These are phyloP conservation scores for Ballota nigra DNA, from an alignment of 257 asterid species.

Conservation along the genomic window DNA sequence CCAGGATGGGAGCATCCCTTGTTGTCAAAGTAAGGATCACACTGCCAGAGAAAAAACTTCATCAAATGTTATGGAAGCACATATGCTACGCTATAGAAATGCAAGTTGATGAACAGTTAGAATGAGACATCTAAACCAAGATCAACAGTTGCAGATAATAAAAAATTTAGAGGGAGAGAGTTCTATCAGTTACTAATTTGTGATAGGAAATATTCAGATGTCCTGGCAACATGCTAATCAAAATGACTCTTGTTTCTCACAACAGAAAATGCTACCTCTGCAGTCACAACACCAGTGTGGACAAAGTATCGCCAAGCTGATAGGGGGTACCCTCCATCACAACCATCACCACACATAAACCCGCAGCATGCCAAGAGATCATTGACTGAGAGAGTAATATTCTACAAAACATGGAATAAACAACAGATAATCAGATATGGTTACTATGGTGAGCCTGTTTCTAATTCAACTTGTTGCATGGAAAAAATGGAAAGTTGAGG, in stretches of 20 bases:
- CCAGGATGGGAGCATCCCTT: constrained; percentile 97
- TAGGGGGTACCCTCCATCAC: constrained; percentile 93
- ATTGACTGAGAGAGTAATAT: constrained; percentile 81
- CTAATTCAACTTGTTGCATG: constrained; percentile 11
- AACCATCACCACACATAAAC: constrained; percentile 87
- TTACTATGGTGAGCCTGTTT: background rate
- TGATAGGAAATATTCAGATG: background rate
- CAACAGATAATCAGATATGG: background rate
- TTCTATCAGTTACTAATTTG: background rate
- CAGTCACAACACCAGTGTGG: constrained; percentile 81
- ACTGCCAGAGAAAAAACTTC: constrained; percentile 46
- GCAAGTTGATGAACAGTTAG: constrained; percentile 10
- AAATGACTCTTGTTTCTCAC: background rate
- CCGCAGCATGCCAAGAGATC: constrained; percentile 97
- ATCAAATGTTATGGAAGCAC: constrained; percentile 6
- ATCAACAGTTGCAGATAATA: background rate
- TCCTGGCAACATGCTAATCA: constrained; percentile 13
- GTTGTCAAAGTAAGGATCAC: constrained; percentile 94
- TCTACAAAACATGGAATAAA: constrained; percentile 43
- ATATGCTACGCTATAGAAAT: constrained; percentile 7
- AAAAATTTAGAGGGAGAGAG: background rate
- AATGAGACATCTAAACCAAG: background rate
- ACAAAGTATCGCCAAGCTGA: constrained; percentile 87
- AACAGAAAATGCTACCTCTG: constrained; percentile 51
- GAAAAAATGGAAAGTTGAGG: constrained; percentile 17